Percentiles rank a stretch among this genome's conserved stretches.
Conservation (phyloP, 2,329 filamentous ascomycete genomes). For the Orbilia blumenaviensis region DNA sequence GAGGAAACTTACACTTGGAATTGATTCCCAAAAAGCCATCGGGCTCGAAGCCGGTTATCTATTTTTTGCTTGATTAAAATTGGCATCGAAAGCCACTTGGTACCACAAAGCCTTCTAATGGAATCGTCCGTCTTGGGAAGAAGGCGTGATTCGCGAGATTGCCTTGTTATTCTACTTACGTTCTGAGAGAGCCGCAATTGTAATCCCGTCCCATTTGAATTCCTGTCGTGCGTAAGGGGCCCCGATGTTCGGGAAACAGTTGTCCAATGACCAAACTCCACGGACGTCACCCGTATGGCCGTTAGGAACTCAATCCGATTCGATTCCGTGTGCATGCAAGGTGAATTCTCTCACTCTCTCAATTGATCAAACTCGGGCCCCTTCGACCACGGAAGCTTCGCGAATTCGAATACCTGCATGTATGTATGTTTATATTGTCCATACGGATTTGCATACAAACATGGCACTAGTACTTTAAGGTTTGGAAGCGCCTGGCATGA, state of each 20-base stretch:
- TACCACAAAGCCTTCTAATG: constrained; percentile 5
- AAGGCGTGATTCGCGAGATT: constrained; percentile 12
- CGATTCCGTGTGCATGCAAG: not conserved
- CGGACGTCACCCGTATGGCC: not conserved
- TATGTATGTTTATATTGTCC: no score
- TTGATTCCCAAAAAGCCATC: not conserved
- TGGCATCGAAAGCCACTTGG: constrained; percentile 21
- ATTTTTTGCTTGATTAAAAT: constrained; percentile 11
- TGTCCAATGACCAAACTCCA: not conserved
- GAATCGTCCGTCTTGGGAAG: constrained; percentile 6
- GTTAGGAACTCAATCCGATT: not conserved
- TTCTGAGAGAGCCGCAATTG: constrained; percentile 34
- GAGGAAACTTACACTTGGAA: no score
- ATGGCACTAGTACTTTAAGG: no score
- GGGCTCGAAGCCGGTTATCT: not conserved
- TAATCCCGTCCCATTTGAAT: not conserved
- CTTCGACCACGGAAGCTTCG: no score
- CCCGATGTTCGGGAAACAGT: not conserved
- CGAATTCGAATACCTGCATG: not conserved
- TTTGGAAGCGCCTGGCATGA: constrained; percentile 29
- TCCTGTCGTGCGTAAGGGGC: not conserved
- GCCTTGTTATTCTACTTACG: constrained; percentile 14
- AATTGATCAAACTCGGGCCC: no score
- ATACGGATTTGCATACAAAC: no score
- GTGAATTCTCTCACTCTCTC: not conserved